A percentile compares a stretch with the other conserved stretches of the same genome.
These are phyloP conservation scores for Hanseniaspora taiwanica DNA, from an alignment of 805 yeast genomes.

Conservation along the genomic window DNA sequence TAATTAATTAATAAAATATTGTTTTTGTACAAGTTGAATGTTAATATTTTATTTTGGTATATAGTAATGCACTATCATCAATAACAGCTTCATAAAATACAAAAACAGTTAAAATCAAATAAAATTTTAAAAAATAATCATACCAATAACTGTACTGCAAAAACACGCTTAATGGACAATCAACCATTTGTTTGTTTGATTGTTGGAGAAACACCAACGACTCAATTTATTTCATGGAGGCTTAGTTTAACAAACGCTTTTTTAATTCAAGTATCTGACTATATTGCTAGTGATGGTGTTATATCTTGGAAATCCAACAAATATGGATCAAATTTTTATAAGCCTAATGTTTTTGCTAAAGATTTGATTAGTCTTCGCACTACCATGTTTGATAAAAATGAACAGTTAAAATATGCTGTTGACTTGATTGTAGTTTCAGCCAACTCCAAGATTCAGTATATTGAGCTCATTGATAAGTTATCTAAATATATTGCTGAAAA, in stretches of 20 bases:
- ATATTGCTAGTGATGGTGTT: conserved; percentile 20
- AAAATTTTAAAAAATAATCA: neutral
- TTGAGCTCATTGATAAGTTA: conserved; percentile 11
- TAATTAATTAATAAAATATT: too few species aligned
- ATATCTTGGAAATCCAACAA: conserved; percentile 23
- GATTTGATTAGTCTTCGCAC: conserved; percentile 11
- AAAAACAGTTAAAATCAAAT: too few species aligned
- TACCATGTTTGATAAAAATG: conserved; percentile 7
- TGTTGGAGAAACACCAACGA: conserved; percentile 23
- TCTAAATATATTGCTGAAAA: conserved; percentile 10
- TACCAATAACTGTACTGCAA: neutral
- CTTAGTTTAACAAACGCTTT: conserved; percentile 20
- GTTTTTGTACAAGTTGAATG: too few species aligned
- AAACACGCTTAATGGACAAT: neutral
- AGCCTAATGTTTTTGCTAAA: conserved; percentile 20
- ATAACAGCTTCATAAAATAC: too few species aligned
- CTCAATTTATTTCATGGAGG: conserved; percentile 23
- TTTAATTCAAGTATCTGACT: conserved; percentile 17
- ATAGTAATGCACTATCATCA: too few species aligned
- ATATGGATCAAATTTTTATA: conserved; percentile 21
- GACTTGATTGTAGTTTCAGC: conserved; percentile 18
- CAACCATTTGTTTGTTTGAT: conserved; percentile 3
- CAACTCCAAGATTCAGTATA: conserved; percentile 15
- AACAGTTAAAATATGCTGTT: conserved; percentile 10
- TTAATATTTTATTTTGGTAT: too few species aligned